Conservation (phyloP, 2,329 filamentous ascomycete genomes). For the Colletotrichum scovillei region DNA sequence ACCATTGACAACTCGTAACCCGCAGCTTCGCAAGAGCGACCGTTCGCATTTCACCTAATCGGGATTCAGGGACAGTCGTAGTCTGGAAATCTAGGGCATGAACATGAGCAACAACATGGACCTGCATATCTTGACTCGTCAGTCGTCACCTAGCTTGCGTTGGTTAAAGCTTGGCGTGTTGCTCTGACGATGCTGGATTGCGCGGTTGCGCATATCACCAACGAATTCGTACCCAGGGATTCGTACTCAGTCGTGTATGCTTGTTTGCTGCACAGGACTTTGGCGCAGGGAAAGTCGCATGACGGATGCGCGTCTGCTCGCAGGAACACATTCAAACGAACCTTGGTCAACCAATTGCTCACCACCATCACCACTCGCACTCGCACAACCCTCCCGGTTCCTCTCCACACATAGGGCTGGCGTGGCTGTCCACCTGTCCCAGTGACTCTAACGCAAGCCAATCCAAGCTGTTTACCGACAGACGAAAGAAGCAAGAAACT, state of each 20-base stretch:
- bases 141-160: slow-evolving; percentile 35
- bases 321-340: slow-evolving; percentile 24
- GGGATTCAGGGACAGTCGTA: neutral
- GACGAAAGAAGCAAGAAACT: slow-evolving; percentile 28
- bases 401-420: slow-evolving; percentile 34
- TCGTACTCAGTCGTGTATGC: neutral
- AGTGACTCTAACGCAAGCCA: neutral
- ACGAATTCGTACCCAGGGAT: neutral
- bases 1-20: neutral
- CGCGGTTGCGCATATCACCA: slow-evolving; percentile 27
- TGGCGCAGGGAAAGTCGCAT: slow-evolving; percentile 29
- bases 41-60: neutral
- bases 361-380: slow-evolving; percentile 4
- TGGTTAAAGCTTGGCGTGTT: slow-evolving; percentile 14
- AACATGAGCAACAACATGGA: slow-evolving; percentile 9
- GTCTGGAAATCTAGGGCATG: neutral
- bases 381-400: neutral
- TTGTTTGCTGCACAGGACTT: slow-evolving; percentile 29
- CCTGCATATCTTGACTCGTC: slow-evolving; percentile 30
- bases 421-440: slow-evolving; percentile 10
- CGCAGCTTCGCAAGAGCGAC: neutral
- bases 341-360: slow-evolving; percentile 30
- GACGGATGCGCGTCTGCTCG: slow-evolving; percentile 7
- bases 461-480: neutral
- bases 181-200: slow-evolving; percentile 29